Evolutionary conservation across 176 grass and related monocot genomes (phyloP).

Genomic region (Juncus inflexus): DNA sequence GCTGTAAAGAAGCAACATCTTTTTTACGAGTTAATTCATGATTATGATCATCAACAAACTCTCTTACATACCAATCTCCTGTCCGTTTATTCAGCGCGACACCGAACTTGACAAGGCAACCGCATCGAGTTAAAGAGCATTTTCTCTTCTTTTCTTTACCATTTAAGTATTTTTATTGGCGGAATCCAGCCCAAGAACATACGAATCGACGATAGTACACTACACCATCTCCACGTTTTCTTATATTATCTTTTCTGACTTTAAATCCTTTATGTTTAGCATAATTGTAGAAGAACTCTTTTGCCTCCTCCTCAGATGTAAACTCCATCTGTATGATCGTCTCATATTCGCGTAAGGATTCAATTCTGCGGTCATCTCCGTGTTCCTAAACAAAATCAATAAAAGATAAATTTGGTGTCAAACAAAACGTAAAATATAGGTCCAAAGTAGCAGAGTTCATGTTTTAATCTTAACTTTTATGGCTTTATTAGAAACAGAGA

Average conservation of each 20-base stretch:
- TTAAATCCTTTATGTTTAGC: slow-evolving; percentile 23
- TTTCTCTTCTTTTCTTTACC: slow-evolving; percentile 14
- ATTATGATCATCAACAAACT: slow-evolving; percentile 6
- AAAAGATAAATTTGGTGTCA: background rate
- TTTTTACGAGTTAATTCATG: background rate
- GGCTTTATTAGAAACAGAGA: too few relatives aligned
- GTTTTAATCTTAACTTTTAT: too few relatives aligned
- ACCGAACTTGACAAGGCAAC: slow-evolving; percentile 8
- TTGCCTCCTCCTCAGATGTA: slow-evolving; percentile 20
- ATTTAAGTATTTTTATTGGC: slow-evolving; percentile 12
- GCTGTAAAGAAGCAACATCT: too few relatives aligned
- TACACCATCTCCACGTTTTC: background rate
- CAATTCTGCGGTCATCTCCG: background rate
- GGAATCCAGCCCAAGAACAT: slow-evolving; percentile 18
- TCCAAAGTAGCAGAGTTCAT: too few relatives aligned
- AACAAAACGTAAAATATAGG: too few relatives aligned
- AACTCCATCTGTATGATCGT: slow-evolving; percentile 5
- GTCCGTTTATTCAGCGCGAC: slow-evolving; percentile 1
- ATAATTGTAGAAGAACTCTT: slow-evolving; percentile 20
- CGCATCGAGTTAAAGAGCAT: slow-evolving; percentile 11
- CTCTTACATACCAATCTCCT: slow-evolving; percentile 10
- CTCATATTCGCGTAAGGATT: slow-evolving; percentile 11
- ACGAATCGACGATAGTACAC: slow-evolving; percentile 12
- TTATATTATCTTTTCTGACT: slow-evolving; percentile 14
- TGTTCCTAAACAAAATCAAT: slow-evolving; percentile 7